These are phyloP conservation scores for Talaromyces islandicus DNA, from an alignment of 2,329 filamentous ascomycete species.

Conservation along the genomic window DNA sequence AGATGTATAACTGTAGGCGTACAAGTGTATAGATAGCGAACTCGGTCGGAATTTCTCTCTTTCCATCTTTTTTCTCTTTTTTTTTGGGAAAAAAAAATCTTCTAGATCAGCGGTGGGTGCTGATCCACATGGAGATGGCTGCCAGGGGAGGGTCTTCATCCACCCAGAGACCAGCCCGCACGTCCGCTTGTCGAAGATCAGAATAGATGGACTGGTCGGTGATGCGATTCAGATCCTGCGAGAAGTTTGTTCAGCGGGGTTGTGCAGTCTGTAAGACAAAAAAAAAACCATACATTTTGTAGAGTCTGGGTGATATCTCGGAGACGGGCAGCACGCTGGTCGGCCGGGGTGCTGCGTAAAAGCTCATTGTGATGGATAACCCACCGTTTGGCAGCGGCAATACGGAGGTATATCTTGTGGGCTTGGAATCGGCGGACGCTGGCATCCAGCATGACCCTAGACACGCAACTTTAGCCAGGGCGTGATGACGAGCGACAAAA, in stretches of 20 bases:
- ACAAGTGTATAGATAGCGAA: background rate
- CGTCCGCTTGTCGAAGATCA: slow-evolving; percentile 50
- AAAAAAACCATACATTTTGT: slow-evolving; percentile 41
- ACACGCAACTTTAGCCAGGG: slow-evolving; percentile 8
- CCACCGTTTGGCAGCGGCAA: slow-evolving; percentile 55
- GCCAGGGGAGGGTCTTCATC: slow-evolving; percentile 54
- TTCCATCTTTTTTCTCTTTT: too few species aligned
- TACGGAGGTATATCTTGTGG: slow-evolving; percentile 55
- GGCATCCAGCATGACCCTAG: slow-evolving; percentile 56
- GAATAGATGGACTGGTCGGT: slow-evolving; percentile 53
- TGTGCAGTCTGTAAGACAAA: background rate
- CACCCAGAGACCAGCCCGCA: slow-evolving; percentile 55
- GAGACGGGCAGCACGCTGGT: slow-evolving; percentile 42
- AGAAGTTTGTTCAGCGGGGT: background rate
- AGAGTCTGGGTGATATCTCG: slow-evolving; percentile 45
- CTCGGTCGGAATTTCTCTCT: background rate
- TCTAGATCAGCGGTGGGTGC: slow-evolving; percentile 24
- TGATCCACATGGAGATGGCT: slow-evolving; percentile 43
- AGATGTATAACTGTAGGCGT: background rate
- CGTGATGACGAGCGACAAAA: background rate
- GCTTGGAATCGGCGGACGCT: slow-evolving; percentile 56
- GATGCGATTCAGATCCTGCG: slow-evolving; percentile 51
- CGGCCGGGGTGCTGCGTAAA: slow-evolving; percentile 42
- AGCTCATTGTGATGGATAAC: slow-evolving; percentile 47
- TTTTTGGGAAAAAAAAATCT: background rate